Conservation (phyloP, 2,329 filamentous ascomycete genomes). For the Peltaster fructicola region DNA sequence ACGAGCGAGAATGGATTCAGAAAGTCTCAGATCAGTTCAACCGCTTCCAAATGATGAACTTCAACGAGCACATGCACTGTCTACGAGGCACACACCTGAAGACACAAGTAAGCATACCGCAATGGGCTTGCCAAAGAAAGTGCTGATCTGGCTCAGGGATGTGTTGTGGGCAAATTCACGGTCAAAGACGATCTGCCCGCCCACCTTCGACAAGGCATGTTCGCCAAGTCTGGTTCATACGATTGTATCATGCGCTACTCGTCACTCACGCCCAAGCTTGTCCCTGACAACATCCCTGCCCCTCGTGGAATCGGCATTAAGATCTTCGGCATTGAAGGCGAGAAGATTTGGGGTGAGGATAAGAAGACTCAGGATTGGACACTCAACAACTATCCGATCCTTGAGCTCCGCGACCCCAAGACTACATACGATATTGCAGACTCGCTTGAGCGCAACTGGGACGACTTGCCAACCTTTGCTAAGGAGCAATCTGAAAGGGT, state of each 20-base stretch:
- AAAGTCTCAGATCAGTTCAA: conserved; percentile 21
- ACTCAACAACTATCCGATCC: conserved; percentile 18
- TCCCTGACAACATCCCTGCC: conserved; percentile 19
- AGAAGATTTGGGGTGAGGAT: conserved; percentile 20
- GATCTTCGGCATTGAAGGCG: conserved; percentile 19
- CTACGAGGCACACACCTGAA: conserved; percentile 22
- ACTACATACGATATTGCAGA: conserved; percentile 19
- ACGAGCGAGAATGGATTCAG: conserved; percentile 20
- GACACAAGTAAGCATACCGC: conserved; percentile 10
- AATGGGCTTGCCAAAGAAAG: not conserved
- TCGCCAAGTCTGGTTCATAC: conserved; percentile 18
- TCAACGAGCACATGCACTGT: conserved; percentile 22
- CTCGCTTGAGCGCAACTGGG: conserved; percentile 19
- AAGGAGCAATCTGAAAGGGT: conserved; percentile 14
- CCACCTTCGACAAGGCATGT: conserved; percentile 21
- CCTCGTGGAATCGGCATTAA: conserved; percentile 21
- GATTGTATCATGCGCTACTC: conserved; percentile 22
- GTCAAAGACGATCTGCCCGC: conserved; percentile 17
- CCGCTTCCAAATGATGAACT: conserved; percentile 24
- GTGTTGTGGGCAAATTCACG: conserved; percentile 17
- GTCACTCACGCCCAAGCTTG: conserved; percentile 20
- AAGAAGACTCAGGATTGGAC: conserved; percentile 20
- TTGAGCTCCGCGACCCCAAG: conserved; percentile 16
- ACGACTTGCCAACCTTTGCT: conserved; percentile 15
- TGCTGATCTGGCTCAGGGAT: conserved; percentile 8